Evolutionary conservation across 108 stramenopile species (phyloP).

Genomic region (Nannochloropsis salina): DNA sequence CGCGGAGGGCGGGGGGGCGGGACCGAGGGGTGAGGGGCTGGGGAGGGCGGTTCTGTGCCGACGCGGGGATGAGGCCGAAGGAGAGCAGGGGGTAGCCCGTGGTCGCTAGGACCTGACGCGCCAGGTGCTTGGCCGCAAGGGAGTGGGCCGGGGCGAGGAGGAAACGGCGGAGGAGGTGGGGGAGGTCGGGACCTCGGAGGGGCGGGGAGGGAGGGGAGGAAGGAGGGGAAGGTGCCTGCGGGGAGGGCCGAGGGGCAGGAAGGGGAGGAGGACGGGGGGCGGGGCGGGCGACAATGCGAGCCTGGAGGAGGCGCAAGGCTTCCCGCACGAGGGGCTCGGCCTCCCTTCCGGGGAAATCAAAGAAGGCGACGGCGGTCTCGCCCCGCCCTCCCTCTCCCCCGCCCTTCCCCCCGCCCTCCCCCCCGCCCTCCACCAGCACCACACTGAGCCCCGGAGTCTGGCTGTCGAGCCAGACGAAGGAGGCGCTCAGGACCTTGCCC

Average conservation of each 20-base stretch:
- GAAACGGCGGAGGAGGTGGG: not conserved
- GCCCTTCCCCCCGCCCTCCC: not conserved
- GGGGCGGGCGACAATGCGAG: not conserved
- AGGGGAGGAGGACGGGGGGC: not conserved
- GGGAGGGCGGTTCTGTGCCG: not conserved
- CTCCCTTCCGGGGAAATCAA: not conserved
- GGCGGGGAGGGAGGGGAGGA: not conserved
- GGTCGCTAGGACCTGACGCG: not conserved
- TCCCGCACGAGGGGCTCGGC: not conserved
- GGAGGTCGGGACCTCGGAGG: not conserved
- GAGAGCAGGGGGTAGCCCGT: not conserved
- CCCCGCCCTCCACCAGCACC: not conserved
- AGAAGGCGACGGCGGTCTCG: not conserved
- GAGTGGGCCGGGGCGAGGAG: not conserved
- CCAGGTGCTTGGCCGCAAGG: not conserved
- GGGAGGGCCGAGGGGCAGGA: not conserved
- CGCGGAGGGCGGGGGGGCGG: not conserved
- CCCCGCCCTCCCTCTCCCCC: not conserved
- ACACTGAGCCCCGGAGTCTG: not conserved
- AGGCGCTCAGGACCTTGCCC: not conserved
- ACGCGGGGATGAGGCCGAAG: not conserved
- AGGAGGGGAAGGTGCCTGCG: not conserved
- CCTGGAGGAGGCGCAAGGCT: not conserved
- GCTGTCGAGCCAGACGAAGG: constrained; percentile 14
- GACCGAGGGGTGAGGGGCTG: not conserved